Percentiles rank a stretch among this genome's conserved stretches.
phyloP scores from a whole-genome alignment of 2,329 filamentous ascomycete species.

The Didymella keratinophila region DNA sequence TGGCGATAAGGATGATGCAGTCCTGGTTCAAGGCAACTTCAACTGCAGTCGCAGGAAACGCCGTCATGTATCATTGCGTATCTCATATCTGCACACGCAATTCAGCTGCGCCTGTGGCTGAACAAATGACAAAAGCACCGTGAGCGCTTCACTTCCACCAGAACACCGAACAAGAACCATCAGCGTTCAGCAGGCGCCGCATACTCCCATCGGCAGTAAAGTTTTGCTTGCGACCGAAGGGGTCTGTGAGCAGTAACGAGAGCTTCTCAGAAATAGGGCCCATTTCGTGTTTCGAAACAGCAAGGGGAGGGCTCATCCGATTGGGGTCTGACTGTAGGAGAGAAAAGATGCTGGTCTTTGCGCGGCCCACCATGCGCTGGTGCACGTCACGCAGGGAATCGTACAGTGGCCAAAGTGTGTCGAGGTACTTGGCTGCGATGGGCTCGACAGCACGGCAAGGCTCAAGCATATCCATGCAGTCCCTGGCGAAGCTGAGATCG shows the following conservation, averaged over 20 bases:
- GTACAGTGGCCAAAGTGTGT: slow-evolving; percentile 47
- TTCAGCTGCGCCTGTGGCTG: not conserved
- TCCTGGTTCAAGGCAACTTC: not conserved
- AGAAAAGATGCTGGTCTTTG: slow-evolving; percentile 48
- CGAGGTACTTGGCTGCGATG: slow-evolving; percentile 44
- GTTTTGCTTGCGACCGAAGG: slow-evolving; percentile 47
- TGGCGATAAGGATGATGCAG: not conserved
- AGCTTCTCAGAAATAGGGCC: slow-evolving; percentile 48
- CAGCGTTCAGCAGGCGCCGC: slow-evolving; percentile 42
- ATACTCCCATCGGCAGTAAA: slow-evolving; percentile 31
- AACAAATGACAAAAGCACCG: not conserved
- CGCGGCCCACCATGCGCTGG: slow-evolving; percentile 41
- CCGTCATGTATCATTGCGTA: not conserved
- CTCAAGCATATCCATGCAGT: slow-evolving; percentile 49
- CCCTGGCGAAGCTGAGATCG: slow-evolving; percentile 46
- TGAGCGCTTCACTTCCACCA: slow-evolving; percentile 43
- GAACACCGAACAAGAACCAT: slow-evolving; percentile 45
- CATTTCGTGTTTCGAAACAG: slow-evolving; percentile 45
- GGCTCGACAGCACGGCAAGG: slow-evolving; percentile 43
- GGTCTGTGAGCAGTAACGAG: slow-evolving; percentile 44
- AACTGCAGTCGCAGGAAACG: not conserved
- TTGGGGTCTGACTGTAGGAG: slow-evolving; percentile 40
- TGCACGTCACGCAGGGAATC: slow-evolving; percentile 44
- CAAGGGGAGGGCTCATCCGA: slow-evolving; percentile 37
- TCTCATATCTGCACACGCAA: slow-evolving; percentile 2